Evolutionary conservation across 2,329 filamentous ascomycete genomes (phyloP), one percentile per base, ranked within the genome.

Genomic region (Fusarium penzigii): DNA sequence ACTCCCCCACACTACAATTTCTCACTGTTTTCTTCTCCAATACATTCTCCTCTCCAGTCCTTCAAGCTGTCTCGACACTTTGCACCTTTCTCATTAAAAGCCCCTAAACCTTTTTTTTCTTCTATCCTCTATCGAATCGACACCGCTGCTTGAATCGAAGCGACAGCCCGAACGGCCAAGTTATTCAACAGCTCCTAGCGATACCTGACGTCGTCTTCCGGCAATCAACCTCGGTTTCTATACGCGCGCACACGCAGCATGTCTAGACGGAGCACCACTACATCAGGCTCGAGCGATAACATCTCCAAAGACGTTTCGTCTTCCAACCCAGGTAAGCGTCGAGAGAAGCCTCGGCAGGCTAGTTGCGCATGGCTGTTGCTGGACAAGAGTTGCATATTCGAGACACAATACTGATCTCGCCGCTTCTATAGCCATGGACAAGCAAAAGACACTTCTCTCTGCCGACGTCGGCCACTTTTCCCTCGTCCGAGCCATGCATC

Each of bases 401-500:
- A 10, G 17, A 34, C 44, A 4, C 25, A 17, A 50, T 42, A 29
- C 57, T 56, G 42, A 52, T 41, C 42, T 39, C 42, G n/a, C 42
- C 29, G 17, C 40, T 14, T 49, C 7, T 39, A 13, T 42, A 89
- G 85, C 78, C 45, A 76, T 83, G 62, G 86, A 92, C 72, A 92
- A 91, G 78, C 89, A 92, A 73, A 89, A 87, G 69, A 80, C 82
- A 60, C 81, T 92, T 42, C 80, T 92, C 41, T 84, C 84, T 49
- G 78, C 83, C 58, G 82, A 90, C 57, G 81, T 81, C 8, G 87
- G 88, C 39, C 89, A 92, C 76, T 92, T 92, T 72, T 85, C 83
- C 40, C 78, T 87, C 56, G 75, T 87, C 42, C 78, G 80, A 53
- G 84, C 84, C 49, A 81, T 94, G 70, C 86, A 96, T 71, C 79